Evolutionary conservation across 768 basidiomycete genomes (phyloP), one percentile per base, ranked within the genome.

Genomic region (Macrolepiota fuliginosa): DNA sequence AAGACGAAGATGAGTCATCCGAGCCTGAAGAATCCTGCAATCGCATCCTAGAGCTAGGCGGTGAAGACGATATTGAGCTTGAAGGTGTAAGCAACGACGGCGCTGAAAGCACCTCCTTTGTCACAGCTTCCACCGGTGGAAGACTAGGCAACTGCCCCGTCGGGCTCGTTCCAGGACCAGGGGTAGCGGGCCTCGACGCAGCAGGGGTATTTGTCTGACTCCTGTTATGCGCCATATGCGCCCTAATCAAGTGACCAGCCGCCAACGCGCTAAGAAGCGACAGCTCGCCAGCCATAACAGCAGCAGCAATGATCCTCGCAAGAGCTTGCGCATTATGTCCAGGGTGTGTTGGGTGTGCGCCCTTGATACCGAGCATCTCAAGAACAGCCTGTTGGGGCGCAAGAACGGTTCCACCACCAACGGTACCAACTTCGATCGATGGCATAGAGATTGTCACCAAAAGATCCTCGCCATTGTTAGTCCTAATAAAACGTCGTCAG

Each of bases 261-360:
- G 96, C 96, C 40, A 99, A 84, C 1, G 97, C 96, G 65, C 88
- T 89, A 71, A 99, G 82, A 63, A 99, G 81, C 17, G 91, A 92
- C 35, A 98, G 79, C 74, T 99, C 97, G 37, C 97, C 97, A 1
- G 97, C 96, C 94, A 98, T 97, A 68, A 99, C 97, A 0, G 93
- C 83, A 0, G 94, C 87, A 39, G 89, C 90, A 66, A 99, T 91
- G 69, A 98, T 83, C 36, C 94, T 84, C 1, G 97, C 97, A 56
- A 99, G 86, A 51, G 82, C 83, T 64, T 92, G 92, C 0, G 97
- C 90, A 72, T 98, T 97, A 70, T 86, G 82, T 0, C 97, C 97
- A 0, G 97, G 96, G 10, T 84, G 77, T 11, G 90, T 89, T 0
- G 87, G 81, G 75, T 98, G 92, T 0, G 97, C 91, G 57, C 97